Conservation (phyloP, 2,329 filamentous ascomycete genomes). For the Colletotrichum filicis region DNA sequence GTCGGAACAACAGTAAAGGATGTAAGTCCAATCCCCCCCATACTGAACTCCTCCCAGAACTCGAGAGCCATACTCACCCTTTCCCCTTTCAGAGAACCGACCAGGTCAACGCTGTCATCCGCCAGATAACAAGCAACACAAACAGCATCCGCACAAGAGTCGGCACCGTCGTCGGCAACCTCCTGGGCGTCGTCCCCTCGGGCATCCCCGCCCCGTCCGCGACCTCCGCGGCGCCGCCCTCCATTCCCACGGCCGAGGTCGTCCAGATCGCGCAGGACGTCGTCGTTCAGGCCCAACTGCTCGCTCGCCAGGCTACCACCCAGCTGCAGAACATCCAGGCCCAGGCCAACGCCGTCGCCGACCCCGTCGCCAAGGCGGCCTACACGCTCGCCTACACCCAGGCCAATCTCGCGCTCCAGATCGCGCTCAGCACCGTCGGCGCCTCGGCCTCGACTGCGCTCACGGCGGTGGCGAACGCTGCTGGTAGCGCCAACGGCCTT, state of each 20-base stretch:
- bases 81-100: not conserved
- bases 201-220: not conserved
- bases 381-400: not conserved
- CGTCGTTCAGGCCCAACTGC: not conserved
- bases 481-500: not conserved
- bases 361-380: not conserved
- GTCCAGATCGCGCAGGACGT: not conserved
- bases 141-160: slow-evolving; percentile 5
- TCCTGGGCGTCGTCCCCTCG: not conserved
- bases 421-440: not conserved
- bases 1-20: not conserved
- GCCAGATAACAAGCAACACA: not conserved
- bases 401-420: not conserved
- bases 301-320: not conserved
- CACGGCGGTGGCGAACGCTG: not conserved
- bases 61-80: not conserved
- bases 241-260: not conserved
- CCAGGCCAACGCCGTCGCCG: not conserved
- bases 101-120: not conserved
- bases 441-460: not conserved
- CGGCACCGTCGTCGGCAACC: not conserved
- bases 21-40: not conserved
- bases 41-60: not conserved
- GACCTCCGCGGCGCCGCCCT: not conserved
- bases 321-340: not conserved